Evolutionary conservation across 176 grass and related monocot genomes (phyloP), one percentile per base, ranked within the genome.

Genomic region (Phyllostachys edulis): DNA sequence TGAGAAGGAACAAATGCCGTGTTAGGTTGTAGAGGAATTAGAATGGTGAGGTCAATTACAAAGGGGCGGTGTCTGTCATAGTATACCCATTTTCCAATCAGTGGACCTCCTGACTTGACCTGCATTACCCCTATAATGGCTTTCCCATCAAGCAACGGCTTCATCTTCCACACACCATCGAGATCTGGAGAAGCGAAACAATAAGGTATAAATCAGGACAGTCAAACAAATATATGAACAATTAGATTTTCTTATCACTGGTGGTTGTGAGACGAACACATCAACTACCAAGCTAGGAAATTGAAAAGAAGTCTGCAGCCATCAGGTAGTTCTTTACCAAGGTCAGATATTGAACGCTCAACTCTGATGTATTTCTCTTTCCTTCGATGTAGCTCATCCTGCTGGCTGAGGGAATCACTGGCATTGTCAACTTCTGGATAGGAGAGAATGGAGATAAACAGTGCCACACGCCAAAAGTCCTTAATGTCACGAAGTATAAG

Each of bases 401-500:
- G 80, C 70, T 61, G 55, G 76, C 65, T 55, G 12, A 87, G 70
- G 78, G 36, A 32, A 69, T 49, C 88, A 88, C 24, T 64, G 9
- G 10, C 39, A 77, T 50, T 75, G 76, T 65, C 64, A 51, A 74
- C 40, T 81, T 85, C 89, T 20, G 29, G 83, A 52, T 88, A 59
- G 36, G 91, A 45, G 39, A 95, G 86, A 71, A 79, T 74, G 45
- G 89, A 93, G 59, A 84, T 52, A 71, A 98, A 64, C 76, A 98
- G 70, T 24, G 91, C 89, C 75, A 92, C 89, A 7, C 85, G 91
- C 96, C 96, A 98, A 88, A 90, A 92, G 9, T 88, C 89, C 73
- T 98, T 95, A 81, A 94, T 94, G 89, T 98, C 91, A 59, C 96
- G 93, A 61, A 98, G 91, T 69, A 95, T 37, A 37, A 98, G 88